These are phyloP conservation scores for Yarrowia osloensis DNA, from an alignment of 805 yeast genomes.

Conservation along the genomic window DNA sequence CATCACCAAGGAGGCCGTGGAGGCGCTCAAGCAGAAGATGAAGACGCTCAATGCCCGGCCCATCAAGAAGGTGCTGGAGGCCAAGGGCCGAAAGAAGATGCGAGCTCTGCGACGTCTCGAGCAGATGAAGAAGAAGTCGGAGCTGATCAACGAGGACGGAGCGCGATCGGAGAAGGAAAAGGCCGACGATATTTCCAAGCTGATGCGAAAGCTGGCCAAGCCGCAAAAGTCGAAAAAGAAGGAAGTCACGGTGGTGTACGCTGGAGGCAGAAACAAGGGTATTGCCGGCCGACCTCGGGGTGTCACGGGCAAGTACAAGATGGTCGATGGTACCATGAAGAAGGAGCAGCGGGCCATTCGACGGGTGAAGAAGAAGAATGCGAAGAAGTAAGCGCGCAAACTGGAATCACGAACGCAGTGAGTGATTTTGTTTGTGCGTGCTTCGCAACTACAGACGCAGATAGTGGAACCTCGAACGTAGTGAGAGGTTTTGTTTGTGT, in stretches of 20 bases:
- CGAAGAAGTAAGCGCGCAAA: background rate
- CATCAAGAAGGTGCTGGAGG: constrained; percentile 97
- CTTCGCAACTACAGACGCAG: too few species aligned
- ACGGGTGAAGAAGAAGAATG: constrained; percentile 68
- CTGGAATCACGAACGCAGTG: background rate
- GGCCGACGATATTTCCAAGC: constrained; percentile 85
- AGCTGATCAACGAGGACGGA: constrained; percentile 81
- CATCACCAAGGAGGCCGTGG: constrained; percentile 89
- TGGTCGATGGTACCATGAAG: constrained; percentile 98
- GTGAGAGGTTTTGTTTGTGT: too few species aligned
- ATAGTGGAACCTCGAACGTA: too few species aligned
- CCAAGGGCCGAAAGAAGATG: constrained; percentile 93
- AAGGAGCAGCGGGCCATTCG: constrained; percentile 93
- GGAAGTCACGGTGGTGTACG: constrained; percentile 84
- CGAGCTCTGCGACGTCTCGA: constrained; percentile 86
- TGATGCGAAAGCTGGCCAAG: constrained; percentile 78
- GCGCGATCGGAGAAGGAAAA: constrained; percentile 90
- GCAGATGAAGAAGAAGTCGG: constrained; percentile 88
- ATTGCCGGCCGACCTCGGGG: constrained; percentile 95
- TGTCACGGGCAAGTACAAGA: constrained; percentile 94
- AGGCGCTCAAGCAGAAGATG: constrained; percentile 73
- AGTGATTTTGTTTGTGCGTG: too few species aligned
- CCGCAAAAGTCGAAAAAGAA: constrained; percentile 71
- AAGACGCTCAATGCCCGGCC: constrained; percentile 93
- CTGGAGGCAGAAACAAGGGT: constrained; percentile 82